phyloP scores from a whole-genome alignment of 2,329 filamentous ascomycete species.

The Dactylellina cionopaga region DNA sequence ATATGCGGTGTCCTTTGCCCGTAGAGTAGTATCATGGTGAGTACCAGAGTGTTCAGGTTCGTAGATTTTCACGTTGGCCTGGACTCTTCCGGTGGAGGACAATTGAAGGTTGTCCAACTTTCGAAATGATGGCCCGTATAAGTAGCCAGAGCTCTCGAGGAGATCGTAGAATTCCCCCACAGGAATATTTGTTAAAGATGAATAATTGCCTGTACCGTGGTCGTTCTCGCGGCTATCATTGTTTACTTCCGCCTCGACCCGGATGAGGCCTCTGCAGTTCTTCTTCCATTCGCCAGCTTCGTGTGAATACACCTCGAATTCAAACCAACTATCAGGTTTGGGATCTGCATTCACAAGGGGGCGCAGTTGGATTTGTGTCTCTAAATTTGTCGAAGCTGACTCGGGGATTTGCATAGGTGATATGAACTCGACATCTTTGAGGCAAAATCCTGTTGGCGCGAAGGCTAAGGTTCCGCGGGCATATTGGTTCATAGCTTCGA shows the following conservation, averaged over 20 bases:
- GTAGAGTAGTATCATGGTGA: neutral
- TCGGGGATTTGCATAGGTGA: conserved; percentile 26
- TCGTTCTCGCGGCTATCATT: too few species aligned
- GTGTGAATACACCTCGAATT: conserved; percentile 26
- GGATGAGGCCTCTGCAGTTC: conserved; percentile 25
- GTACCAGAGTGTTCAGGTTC: neutral
- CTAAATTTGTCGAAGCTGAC: neutral
- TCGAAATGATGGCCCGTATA: conserved; percentile 62
- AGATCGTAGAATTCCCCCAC: too few species aligned
- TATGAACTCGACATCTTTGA: conserved; percentile 31
- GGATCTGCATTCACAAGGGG: neutral
- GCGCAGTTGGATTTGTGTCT: conserved; percentile 3
- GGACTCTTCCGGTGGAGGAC: neutral
- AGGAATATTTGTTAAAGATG: too few species aligned
- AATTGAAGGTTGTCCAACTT: conserved; percentile 56
- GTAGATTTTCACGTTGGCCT: neutral
- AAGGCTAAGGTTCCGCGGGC: neutral
- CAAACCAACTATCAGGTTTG: conserved; percentile 21
- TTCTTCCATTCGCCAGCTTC: conserved; percentile 13
- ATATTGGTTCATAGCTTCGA: conserved; percentile 43
- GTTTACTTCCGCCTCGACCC: neutral
- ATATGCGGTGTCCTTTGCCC: conserved; percentile 60
- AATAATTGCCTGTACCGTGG: too few species aligned
- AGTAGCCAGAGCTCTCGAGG: conserved; percentile 61
- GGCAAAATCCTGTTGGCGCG: conserved; percentile 3